These are phyloP conservation scores for Firmiana major DNA, from an alignment of 345 rosid species.

Conservation along the genomic window DNA sequence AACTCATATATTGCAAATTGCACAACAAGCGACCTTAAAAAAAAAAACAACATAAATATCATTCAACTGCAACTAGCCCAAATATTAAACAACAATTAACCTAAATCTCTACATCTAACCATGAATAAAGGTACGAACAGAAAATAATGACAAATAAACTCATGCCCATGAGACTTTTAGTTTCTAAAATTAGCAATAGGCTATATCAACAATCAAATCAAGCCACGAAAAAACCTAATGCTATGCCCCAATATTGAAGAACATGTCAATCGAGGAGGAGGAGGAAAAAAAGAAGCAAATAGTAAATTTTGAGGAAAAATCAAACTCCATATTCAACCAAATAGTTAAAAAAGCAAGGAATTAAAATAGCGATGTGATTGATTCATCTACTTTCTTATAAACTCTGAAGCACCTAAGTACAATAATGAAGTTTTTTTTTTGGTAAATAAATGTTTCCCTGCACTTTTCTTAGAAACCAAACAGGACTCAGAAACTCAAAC, in stretches of 20 bases:
- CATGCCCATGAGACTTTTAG: background rate
- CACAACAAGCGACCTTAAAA: constrained; percentile 16
- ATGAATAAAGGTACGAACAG: background rate
- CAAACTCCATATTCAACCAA: background rate
- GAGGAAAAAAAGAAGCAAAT: background rate
- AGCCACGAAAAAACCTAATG: background rate
- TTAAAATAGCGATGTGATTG: background rate
- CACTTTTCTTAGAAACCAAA: background rate
- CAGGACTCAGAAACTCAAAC: background rate
- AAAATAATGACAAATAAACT: background rate
- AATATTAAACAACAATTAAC: background rate
- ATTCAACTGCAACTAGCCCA: background rate
- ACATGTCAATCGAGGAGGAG: background rate
- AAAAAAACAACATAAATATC: constrained; percentile 12
- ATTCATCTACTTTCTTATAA: background rate
- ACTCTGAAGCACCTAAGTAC: background rate
- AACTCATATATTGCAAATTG: constrained; percentile 18
- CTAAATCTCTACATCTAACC: constrained; percentile 14
- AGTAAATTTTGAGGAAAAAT: background rate
- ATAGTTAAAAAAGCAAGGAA: background rate
- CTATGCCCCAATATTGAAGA: background rate
- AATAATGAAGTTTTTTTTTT: background rate
- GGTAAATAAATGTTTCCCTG: background rate
- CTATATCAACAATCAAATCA: background rate
- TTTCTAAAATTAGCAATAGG: background rate